phyloP scores from a whole-genome alignment of 768 basidiomycete species.

The Mycena polygramma region DNA sequence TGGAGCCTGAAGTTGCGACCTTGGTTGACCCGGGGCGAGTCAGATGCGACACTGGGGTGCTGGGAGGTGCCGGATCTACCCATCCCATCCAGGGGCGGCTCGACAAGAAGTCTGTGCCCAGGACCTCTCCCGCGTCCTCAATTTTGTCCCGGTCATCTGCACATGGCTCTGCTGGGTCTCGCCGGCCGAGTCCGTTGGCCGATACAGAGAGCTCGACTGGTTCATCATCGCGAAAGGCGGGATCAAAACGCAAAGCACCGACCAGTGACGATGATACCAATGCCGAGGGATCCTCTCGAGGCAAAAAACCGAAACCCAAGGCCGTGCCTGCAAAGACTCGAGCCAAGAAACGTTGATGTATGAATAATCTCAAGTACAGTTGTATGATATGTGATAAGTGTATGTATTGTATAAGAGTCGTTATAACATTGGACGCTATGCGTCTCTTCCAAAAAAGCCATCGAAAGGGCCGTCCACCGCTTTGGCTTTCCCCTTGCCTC shows the following conservation, averaged over 20 bases:
- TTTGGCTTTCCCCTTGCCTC: constrained; percentile 42
- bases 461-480: constrained; percentile 56
- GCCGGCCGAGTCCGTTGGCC: constrained; percentile 65
- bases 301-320: constrained; percentile 54
- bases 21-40: constrained; percentile 33
- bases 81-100: constrained; percentile 32
- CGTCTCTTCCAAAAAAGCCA: constrained; percentile 53
- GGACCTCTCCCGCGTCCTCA: constrained; percentile 60
- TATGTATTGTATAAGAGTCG: constrained; percentile 4
- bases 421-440: background rate
- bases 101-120: constrained; percentile 45
- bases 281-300: constrained; percentile 57
- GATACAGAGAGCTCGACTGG: constrained; percentile 56
- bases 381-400: constrained; percentile 16
- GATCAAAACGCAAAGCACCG: constrained; percentile 64
- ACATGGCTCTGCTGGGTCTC: constrained; percentile 64
- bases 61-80: constrained; percentile 31
- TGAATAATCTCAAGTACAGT: constrained; percentile 15
- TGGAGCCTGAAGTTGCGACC: constrained; percentile 54
- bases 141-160: constrained; percentile 58
- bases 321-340: constrained; percentile 52
- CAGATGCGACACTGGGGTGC: constrained; percentile 36
- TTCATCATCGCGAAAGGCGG: constrained; percentile 42
- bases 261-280: constrained; percentile 69
- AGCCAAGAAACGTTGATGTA: constrained; percentile 56